A percentile compares a stretch with the other conserved stretches of the same genome.
phyloP scores from a whole-genome alignment of 179 eudicot species.

The Vitellaria paradoxa region DNA sequence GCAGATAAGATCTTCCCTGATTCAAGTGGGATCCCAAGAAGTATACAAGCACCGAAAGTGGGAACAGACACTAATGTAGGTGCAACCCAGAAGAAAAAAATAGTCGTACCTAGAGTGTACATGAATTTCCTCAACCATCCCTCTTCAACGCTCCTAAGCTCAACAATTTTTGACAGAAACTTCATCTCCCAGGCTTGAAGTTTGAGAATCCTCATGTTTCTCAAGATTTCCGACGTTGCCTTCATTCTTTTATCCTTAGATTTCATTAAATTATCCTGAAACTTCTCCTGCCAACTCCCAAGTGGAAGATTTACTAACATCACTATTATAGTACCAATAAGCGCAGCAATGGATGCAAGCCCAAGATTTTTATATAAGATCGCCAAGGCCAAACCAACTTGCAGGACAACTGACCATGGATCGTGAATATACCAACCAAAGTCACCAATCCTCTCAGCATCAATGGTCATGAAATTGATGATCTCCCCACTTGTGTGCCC shows the following conservation, averaged over 20 bases:
- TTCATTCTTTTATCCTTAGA: constrained; percentile 78
- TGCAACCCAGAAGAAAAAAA: constrained; percentile 59
- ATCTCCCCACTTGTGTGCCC: constrained; percentile 74
- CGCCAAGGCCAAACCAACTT: constrained; percentile 49
- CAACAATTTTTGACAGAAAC: constrained; percentile 55
- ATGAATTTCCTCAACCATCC: constrained; percentile 60
- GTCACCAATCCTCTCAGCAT: constrained; percentile 63
- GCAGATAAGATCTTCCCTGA: constrained; percentile 69
- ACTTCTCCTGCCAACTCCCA: constrained; percentile 51
- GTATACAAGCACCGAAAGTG: constrained; percentile 59
- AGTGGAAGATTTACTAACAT: constrained; percentile 61
- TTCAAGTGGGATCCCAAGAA: constrained; percentile 66
- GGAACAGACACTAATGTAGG: constrained; percentile 59
- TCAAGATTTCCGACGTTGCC: constrained; percentile 65
- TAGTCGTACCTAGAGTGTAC: constrained; percentile 32
- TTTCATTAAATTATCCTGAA: constrained; percentile 54
- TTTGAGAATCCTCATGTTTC: constrained; percentile 77
- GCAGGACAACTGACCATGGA: constrained; percentile 58
- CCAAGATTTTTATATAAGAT: constrained; percentile 66
- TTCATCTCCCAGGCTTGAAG: constrained; percentile 91
- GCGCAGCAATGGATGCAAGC: constrained; percentile 55
- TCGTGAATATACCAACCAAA: constrained; percentile 74
- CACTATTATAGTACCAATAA: constrained; percentile 40
- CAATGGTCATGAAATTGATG: constrained; percentile 70
- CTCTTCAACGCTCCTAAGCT: constrained; percentile 50